These are phyloP conservation scores for Ganoderma lucidum DNA, from an alignment of 1,284 basidiomycete genomes.

Conservation along the genomic window DNA sequence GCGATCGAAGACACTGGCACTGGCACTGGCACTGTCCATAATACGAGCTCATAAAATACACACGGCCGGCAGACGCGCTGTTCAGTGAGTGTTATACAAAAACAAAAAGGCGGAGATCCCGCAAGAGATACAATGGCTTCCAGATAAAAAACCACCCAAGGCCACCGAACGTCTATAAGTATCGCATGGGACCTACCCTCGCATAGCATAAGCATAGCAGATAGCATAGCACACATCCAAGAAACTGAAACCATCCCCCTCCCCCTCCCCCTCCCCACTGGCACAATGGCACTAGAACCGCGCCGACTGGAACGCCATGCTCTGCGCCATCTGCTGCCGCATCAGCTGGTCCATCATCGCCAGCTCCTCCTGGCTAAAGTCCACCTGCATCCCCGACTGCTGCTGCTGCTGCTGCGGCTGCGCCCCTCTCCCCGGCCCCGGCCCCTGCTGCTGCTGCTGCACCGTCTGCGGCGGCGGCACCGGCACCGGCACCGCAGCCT, in stretches of 20 bases:
- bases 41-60: constrained; percentile 4
- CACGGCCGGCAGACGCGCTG: neutral
- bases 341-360: constrained; percentile 42
- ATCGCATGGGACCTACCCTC: neutral
- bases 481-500: constrained; percentile 5
- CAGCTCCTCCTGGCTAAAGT: constrained; percentile 39
- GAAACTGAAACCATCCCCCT: neutral
- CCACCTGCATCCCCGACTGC: constrained; percentile 31
- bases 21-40: neutral
- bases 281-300: neutral
- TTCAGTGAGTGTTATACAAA: neutral
- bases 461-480: neutral
- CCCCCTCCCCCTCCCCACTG: neutral
- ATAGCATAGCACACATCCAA: neutral
- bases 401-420: constrained; percentile 2
- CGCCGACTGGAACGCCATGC: constrained; percentile 16
- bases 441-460: neutral
- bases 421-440: constrained; percentile 12
- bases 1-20: neutral
- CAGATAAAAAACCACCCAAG: neutral
- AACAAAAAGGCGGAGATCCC: neutral
- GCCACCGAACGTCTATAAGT: neutral
- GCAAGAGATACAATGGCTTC: constrained; percentile 3
- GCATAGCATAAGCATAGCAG: constrained; percentile 4
- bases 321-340: constrained; percentile 34